Base-by-base conservation (phyloP, 768 basidiomycete species). In the Collybia sp. region DNA sequence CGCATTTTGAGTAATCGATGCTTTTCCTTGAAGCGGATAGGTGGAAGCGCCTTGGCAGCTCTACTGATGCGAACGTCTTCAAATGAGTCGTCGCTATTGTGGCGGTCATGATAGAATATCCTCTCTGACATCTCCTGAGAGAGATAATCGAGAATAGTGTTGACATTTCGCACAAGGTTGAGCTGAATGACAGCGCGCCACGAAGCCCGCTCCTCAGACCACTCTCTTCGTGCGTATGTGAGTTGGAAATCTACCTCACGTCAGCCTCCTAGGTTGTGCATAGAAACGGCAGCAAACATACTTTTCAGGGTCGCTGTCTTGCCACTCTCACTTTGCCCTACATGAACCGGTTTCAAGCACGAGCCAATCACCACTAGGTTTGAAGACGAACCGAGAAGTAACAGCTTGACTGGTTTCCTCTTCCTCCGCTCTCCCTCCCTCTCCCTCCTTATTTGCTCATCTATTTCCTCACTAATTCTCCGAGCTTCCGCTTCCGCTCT, bases 231-330 rank as follows among this genome's bases (percentile, higher is more conserved):
- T 34, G 86, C 82, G 57, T 89, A 87, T 1, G 82, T 80, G 1
- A 90, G 63, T 54, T 90, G 87, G 56, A 89, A 90, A 58, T 88
- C 82, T 80, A 46, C 8, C 35, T 17, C 15, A 25, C 43, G 31
- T 54, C 48, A 40, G 20, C 34, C 37, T 52, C 15, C 25, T 25
- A 3, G 25, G n/a, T n/a, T 25, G 39, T 50, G 34, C 15, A 30
- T 15, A 36, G n/a, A 37, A 50, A 20, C 38, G 30, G 32, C 13
- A 3, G 38, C 38, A 12, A 45, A 43, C 45, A 25, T 53, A 88
- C 86, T 89, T 65, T 90, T 90, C 45, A 90, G 58, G 0, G 86
- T 88, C 19, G 87, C 85, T 0, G 85, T 86, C 62, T 90, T 90
- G 30, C 83, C 87, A 56, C 83, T 85, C 68, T 87, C 85, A 49